Evolutionary conservation across 2,329 filamentous ascomycete genomes (phyloP), one percentile per base, ranked within the genome.

Genomic region (Sclerotinia sclerotiorum): DNA sequence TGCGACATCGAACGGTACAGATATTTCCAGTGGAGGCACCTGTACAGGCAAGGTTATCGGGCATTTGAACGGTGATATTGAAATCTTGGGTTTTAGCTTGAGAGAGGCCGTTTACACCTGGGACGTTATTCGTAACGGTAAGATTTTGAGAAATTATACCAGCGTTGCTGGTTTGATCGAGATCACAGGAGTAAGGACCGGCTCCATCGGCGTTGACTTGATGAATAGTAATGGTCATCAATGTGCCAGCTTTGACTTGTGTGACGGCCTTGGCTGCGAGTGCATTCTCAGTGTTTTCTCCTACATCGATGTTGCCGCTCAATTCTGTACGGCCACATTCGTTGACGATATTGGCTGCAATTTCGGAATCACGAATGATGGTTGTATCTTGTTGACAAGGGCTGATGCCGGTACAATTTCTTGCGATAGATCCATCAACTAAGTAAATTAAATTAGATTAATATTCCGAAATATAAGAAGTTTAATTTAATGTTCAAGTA

Each of bases 321-420:
- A 85, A 76, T 76, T 88, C 81, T 11, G 87, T 90, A 70, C 87
- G 83, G 56, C 88, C 88, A 74, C 88, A 90, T 69, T 84, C 81
- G 72, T 86, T 87, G 61, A 86, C 85, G 10, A 84, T 76, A 73
- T 85, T 85, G 65, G 80, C 78, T 8, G 72, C 70, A 73, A 86
- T 83, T 79, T 87, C 82, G 21, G 82, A 83, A 69, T 87, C 85
- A 65, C 83, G 82, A 78, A 90, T 90, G 74, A 89, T 83, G 65
- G 86, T 88, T 15, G 86, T 81, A 69, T 90, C 88, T 71, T 87
- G 85, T 74, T 90, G 87, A 81, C 88, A 90, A 29, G 88, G 88
- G 76, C 82, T 87, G 79, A 88, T 87, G 67, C 80, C 80, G 21
- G 86, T 88, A 77, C 87, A 88, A 77, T 89, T 87, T 71, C 88